These are phyloP conservation scores for Sugiyamaella pinicola DNA, from an alignment of 1,139 yeast species.

Conservation along the genomic window DNA sequence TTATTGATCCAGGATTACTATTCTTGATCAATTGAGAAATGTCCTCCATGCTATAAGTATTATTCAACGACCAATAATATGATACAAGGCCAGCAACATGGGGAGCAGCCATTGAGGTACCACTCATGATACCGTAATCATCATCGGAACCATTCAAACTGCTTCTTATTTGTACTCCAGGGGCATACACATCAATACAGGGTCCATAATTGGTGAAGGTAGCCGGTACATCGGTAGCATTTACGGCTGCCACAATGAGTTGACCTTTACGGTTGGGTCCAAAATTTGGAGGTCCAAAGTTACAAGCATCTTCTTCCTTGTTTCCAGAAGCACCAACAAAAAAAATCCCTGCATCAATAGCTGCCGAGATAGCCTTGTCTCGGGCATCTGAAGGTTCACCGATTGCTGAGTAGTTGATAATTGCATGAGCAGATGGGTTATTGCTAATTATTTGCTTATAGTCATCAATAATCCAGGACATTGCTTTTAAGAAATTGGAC, in stretches of 20 bases:
- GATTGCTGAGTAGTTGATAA: constrained; percentile 89
- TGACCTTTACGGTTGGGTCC: constrained; percentile 61
- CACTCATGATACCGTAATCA: constrained; percentile 56
- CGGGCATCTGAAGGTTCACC: constrained; percentile 84
- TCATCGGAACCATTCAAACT: constrained; percentile 31
- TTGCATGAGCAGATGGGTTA: constrained; percentile 65
- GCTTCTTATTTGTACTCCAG: constrained; percentile 71
- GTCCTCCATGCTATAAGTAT: constrained; percentile 26
- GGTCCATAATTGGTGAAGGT: constrained; percentile 82
- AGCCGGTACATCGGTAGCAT: constrained; percentile 65
- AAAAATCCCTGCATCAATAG: constrained; percentile 63
- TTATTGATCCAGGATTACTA: constrained; percentile 33
- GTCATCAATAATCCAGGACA: constrained; percentile 50
- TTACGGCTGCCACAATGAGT: constrained; percentile 78
- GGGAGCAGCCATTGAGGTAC: constrained; percentile 92
- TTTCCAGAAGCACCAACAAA: constrained; percentile 90
- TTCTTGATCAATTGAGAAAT: constrained; percentile 28
- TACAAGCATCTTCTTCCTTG: constrained; percentile 72
- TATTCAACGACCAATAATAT: constrained; percentile 53
- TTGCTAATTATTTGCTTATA: constrained; percentile 44
- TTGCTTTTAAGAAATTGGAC: constrained; percentile 39
- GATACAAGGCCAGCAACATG: constrained; percentile 76
- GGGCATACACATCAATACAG: constrained; percentile 81
- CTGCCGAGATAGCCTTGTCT: constrained; percentile 83
- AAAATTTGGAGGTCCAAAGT: constrained; percentile 77